A percentile compares a stretch with the other conserved stretches of the same genome.
phyloP scores from a whole-genome alignment of 2,329 filamentous ascomycete species.

The Colletotrichum gigasporum region DNA sequence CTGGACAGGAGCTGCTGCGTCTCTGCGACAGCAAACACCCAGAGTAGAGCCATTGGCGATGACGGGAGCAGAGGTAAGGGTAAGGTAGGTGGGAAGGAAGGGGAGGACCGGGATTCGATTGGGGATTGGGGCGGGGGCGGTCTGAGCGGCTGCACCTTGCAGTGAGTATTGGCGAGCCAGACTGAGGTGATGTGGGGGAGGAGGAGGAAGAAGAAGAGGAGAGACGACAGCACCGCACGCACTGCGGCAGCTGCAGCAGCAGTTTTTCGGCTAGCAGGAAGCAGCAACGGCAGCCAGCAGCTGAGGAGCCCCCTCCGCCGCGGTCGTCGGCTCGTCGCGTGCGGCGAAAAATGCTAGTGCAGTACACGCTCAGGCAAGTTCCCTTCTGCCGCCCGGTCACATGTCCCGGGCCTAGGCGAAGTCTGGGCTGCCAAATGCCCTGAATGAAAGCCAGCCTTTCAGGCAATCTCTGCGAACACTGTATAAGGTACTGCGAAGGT shows the following conservation, averaged over 20 bases:
- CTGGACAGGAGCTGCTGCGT: background rate
- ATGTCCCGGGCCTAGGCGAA: background rate
- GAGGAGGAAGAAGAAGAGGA: conserved; percentile 11
- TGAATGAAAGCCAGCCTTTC: too few species aligned
- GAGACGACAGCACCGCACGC: too few species aligned
- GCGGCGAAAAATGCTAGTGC: conserved; percentile 24
- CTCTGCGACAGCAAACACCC: conserved; percentile 2
- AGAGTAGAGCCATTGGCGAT: background rate
- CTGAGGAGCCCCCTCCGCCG: conserved; percentile 17
- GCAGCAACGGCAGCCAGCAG: background rate
- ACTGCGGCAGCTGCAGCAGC: too few species aligned
- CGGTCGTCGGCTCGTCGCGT: conserved; percentile 20
- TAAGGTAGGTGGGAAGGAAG: background rate
- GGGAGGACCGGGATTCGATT: conserved; percentile 11
- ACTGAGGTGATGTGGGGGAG: too few species aligned
- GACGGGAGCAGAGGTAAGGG: background rate
- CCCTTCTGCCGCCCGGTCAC: conserved; percentile 25
- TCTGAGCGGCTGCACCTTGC: conserved; percentile 17
- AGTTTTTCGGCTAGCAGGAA: conserved; percentile 25
- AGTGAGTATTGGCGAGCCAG: too few species aligned
- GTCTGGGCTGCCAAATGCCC: too few species aligned
- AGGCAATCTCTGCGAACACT: too few species aligned
- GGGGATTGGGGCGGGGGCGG: conserved; percentile 7
- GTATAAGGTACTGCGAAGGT: too few species aligned
- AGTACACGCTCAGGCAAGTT: background rate